phyloP scores from a whole-genome alignment of 768 basidiomycete species.

The Termitomyces sp. region DNA sequence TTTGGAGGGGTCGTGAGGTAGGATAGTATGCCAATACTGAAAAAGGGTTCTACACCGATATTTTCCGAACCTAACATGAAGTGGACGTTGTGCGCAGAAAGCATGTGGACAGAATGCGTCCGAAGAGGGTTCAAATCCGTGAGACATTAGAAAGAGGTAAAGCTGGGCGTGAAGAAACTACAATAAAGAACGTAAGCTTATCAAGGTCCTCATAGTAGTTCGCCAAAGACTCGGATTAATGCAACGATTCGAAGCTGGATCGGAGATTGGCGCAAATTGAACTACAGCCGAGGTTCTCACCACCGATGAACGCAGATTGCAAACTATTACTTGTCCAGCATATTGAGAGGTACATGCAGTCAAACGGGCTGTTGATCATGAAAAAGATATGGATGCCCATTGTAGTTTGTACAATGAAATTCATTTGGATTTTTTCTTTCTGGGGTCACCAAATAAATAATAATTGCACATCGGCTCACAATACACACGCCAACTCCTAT shows the following conservation, averaged over 20 bases:
- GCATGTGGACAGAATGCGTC: slow-evolving; percentile 4
- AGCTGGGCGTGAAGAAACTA: slow-evolving; percentile 1
- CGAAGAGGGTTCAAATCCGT: not conserved
- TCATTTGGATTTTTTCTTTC: not conserved
- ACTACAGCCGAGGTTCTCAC: not conserved
- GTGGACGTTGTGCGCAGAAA: slow-evolving; percentile 1
- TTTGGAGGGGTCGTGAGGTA: slow-evolving; percentile 1
- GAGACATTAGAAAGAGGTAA: slow-evolving; percentile 4
- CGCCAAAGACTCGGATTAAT: not conserved
- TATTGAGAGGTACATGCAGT: not conserved
- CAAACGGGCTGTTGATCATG: not conserved
- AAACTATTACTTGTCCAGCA: not conserved
- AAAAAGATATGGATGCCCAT: not conserved
- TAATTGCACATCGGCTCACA: not conserved
- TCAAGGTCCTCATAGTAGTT: not conserved
- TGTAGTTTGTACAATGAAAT: not conserved
- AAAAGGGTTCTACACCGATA: slow-evolving; percentile 11
- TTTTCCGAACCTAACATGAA: slow-evolving; percentile 8
- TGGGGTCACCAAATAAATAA: not conserved
- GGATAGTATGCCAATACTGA: slow-evolving; percentile 7
- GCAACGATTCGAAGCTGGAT: not conserved
- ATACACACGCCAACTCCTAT: not conserved
- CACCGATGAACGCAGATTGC: not conserved
- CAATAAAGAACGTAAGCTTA: slow-evolving; percentile 2
- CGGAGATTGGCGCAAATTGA: not conserved